phyloP scores from a whole-genome alignment of 163 green algal genomes.

The Volvox carteri region DNA sequence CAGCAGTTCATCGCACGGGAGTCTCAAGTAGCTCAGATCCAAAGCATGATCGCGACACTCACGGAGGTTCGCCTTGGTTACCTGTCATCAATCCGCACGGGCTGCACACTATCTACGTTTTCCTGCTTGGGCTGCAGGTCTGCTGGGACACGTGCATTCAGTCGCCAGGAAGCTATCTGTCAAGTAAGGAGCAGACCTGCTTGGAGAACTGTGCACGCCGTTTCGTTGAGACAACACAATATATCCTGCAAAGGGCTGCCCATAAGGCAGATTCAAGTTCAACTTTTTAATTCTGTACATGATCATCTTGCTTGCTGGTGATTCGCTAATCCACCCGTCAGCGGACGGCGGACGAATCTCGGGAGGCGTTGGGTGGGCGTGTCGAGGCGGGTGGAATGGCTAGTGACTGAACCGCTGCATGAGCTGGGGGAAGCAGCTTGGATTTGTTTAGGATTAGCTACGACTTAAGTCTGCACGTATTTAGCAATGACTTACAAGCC shows the following conservation, averaged over 20 bases:
- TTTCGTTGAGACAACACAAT: constrained; percentile 74
- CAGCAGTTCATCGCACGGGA: constrained; percentile 72
- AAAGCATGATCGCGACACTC: constrained; percentile 77
- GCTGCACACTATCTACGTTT: background rate
- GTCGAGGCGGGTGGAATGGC: no score
- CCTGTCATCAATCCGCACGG: background rate
- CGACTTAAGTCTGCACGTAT: no score
- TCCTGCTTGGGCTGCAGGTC: constrained; percentile 51
- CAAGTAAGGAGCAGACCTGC: constrained; percentile 71
- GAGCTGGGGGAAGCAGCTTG: background rate
- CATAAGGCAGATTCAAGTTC: constrained; percentile 65
- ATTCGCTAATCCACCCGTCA: no score
- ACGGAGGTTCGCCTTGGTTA: constrained; percentile 56
- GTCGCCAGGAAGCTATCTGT: constrained; percentile 70
- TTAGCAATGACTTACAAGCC: no score
- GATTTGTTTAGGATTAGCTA: background rate
- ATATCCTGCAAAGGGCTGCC: constrained; percentile 70
- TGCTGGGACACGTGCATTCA: constrained; percentile 81
- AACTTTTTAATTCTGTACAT: constrained; percentile 34
- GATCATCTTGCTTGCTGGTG: no score
- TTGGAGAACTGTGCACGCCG: constrained; percentile 80
- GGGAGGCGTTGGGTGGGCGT: no score
- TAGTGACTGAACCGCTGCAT: no score
- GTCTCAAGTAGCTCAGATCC: constrained; percentile 69
- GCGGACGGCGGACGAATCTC: no score